Conservation (phyloP, 805 yeast genomes). For the Ogataea nitratoaversa region DNA sequence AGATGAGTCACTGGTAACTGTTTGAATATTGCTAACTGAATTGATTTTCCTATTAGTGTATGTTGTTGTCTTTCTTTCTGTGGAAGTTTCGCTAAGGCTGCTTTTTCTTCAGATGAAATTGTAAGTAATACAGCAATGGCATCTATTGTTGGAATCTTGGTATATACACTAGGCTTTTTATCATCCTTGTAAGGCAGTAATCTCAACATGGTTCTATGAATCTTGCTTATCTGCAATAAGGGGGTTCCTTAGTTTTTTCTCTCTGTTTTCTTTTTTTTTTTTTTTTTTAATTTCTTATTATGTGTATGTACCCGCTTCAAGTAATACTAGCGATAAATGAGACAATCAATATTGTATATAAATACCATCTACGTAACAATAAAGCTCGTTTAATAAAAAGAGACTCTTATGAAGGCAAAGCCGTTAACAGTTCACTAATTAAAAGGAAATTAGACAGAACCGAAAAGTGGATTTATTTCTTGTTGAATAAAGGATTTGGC, state of each 20-base stretch:
- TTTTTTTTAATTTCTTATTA: not conserved
- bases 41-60: not conserved
- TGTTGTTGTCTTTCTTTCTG: not conserved
- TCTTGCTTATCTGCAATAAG: no score
- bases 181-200: not conserved
- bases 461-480: no score
- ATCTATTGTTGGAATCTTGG: not conserved
- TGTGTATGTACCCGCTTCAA: not conserved
- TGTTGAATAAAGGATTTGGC: no score
- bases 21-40: slow-evolving; percentile 6
- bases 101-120: slow-evolving; percentile 1
- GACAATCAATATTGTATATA: no score
- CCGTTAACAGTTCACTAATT: no score
- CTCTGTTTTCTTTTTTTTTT: not conserved
- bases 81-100: not conserved
- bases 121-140: not conserved
- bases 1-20: slow-evolving; percentile 8
- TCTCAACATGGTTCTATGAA: no score
- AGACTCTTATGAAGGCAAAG: no score
- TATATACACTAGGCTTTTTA: not conserved
- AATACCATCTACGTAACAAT: no score
- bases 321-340: not conserved
- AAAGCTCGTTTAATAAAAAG: no score
- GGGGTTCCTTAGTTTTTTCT: no score
- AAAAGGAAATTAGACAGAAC: no score